phyloP scores from a whole-genome alignment of 345 rosid genomes.

The Camelina neglecta region DNA sequence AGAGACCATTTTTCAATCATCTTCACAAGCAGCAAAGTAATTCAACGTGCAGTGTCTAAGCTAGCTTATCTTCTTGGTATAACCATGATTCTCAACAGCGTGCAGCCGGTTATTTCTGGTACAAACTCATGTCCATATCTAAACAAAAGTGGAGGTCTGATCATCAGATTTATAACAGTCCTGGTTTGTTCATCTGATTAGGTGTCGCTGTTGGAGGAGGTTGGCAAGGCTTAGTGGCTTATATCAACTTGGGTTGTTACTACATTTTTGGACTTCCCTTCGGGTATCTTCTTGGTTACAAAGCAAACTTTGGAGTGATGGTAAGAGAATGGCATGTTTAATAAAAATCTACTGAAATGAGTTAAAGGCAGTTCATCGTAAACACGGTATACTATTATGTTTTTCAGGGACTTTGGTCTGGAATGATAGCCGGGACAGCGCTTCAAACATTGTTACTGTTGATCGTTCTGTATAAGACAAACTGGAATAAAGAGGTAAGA shows the following conservation, averaged over 20 bases:
- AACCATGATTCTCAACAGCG: conserved; percentile 85
- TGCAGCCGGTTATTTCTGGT: conserved; percentile 92
- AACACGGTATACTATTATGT: background rate
- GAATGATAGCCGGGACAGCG: conserved; percentile 79
- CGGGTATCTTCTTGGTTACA: conserved; percentile 75
- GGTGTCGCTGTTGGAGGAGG: conserved; percentile 93
- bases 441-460: conserved; percentile 69
- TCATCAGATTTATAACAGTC: background rate
- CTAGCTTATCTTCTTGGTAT: conserved; percentile 71
- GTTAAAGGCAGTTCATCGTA: background rate
- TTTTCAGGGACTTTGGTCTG: conserved; percentile 77
- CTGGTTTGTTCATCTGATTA: conserved; percentile 12
- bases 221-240: conserved; percentile 89
- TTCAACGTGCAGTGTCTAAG: conserved; percentile 60
- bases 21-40: conserved; percentile 60
- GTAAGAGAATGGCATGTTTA: conserved; percentile 41
- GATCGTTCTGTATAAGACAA: conserved; percentile 62
- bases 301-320: conserved; percentile 62
- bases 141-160: conserved; percentile 6
- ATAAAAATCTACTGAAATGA: background rate
- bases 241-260: conserved; percentile 72
- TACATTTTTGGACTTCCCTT: conserved; percentile 79
- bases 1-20: conserved; percentile 62
- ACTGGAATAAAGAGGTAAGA: conserved; percentile 85
- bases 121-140: background rate